A percentile compares a stretch with the other conserved stretches of the same genome.
phyloP scores from a whole-genome alignment of 768 basidiomycete species.

The Collybia mongolica region DNA sequence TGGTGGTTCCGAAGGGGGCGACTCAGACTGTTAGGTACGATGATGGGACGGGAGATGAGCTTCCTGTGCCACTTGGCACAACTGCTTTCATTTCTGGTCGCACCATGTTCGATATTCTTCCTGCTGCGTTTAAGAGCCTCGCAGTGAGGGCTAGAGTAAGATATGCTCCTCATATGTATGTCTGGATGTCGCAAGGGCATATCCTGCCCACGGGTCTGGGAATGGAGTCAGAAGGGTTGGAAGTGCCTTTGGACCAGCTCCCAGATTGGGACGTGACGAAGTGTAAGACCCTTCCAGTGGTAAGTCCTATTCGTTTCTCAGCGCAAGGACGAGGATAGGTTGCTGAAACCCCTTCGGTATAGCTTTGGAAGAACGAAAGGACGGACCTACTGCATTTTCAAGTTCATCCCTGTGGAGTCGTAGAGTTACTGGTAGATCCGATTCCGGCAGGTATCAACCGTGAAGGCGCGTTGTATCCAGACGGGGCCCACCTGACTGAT shows the following conservation, averaged over 20 bases:
- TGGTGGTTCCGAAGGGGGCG: constrained; percentile 65
- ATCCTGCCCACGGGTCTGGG: constrained; percentile 82
- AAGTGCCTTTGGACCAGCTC: constrained; percentile 63
- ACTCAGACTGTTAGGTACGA: constrained; percentile 72
- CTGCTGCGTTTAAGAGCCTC: constrained; percentile 69
- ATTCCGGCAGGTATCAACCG: constrained; percentile 58
- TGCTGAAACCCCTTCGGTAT: not conserved
- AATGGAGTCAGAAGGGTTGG: constrained; percentile 74
- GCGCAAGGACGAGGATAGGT: constrained; percentile 20
- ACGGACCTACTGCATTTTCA: constrained; percentile 84
- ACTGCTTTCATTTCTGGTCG: constrained; percentile 82
- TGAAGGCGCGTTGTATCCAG: constrained; percentile 73
- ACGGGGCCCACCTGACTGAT: constrained; percentile 78
- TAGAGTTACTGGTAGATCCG: constrained; percentile 68
- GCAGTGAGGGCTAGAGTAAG: constrained; percentile 74
- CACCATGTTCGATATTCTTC: constrained; percentile 81
- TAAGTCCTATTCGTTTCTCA: constrained; percentile 19
- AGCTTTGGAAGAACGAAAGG: constrained; percentile 92
- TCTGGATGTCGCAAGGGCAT: constrained; percentile 84
- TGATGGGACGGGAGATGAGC: constrained; percentile 84
- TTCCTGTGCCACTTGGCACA: constrained; percentile 80
- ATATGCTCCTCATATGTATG: constrained; percentile 85
- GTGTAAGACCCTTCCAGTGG: constrained; percentile 69
- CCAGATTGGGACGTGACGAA: constrained; percentile 81
- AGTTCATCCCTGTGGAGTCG: constrained; percentile 80